These are phyloP conservation scores for Cutaneotrichosporon sp. DNA, from an alignment of 1,284 basidiomycete genomes.

Conservation along the genomic window DNA sequence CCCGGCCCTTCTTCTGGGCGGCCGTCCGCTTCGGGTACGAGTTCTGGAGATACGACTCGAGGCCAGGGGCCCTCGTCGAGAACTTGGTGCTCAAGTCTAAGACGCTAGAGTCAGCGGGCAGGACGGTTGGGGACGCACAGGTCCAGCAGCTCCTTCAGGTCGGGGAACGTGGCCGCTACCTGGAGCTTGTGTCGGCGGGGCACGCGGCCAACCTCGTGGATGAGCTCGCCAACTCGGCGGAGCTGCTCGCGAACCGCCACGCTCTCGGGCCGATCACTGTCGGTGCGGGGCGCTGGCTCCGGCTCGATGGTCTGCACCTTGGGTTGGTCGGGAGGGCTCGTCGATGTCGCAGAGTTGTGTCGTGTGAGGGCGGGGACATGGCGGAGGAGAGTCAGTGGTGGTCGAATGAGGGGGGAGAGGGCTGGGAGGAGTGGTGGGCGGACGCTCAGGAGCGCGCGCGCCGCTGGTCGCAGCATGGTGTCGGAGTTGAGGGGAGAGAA, in stretches of 20 bases:
- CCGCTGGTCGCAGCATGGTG: not conserved
- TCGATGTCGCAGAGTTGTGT: no score
- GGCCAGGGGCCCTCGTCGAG: conserved; percentile 20
- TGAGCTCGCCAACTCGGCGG: conserved; percentile 28
- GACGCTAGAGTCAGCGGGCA: conserved; percentile 13
- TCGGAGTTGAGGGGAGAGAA: not conserved
- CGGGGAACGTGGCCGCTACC: conserved; percentile 41
- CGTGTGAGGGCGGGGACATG: not conserved
- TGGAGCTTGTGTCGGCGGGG: no score
- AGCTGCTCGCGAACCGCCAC: conserved; percentile 19
- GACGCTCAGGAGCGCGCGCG: not conserved
- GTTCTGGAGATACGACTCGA: conserved; percentile 14
- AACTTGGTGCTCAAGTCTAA: conserved; percentile 13
- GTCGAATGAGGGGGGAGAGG: no score
- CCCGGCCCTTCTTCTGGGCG: conserved; percentile 9
- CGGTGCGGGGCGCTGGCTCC: no score
- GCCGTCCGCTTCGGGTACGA: not conserved
- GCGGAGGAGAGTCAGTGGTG: not conserved
- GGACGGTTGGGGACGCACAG: conserved; percentile 38
- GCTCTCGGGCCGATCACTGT: no score
- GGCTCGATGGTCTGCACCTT: no score
- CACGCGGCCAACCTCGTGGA: no score
- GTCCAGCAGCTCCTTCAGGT: conserved; percentile 39
- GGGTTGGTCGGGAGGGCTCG: no score
- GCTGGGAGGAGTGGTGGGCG: not conserved